Conservation (phyloP, 768 basidiomycete genomes). For the Russula vinacea region DNA sequence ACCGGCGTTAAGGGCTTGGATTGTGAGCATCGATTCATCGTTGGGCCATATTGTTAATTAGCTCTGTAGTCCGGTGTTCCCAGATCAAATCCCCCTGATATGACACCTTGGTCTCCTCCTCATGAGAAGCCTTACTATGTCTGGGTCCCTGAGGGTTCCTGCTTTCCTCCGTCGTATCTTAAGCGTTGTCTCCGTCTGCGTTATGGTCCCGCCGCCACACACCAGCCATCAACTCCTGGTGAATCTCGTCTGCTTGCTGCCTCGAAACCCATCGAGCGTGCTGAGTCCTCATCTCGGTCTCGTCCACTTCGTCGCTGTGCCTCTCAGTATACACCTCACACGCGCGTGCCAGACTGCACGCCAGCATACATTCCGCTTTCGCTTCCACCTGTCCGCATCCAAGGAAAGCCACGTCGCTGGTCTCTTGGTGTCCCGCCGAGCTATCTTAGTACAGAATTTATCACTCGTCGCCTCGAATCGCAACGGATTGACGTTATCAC, state of each 20-base stretch:
- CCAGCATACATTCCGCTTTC: conserved; percentile 3
- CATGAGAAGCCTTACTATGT: conserved; percentile 13
- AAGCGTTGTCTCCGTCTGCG: conserved; percentile 12
- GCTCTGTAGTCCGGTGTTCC: conserved; percentile 15
- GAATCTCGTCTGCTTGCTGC: conserved; percentile 9
- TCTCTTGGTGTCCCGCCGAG: conserved; percentile 27
- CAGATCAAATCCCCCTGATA: conserved; percentile 19
- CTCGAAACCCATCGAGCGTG: neutral
- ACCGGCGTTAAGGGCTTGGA: conserved; percentile 27
- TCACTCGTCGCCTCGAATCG: conserved; percentile 19
- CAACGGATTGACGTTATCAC: conserved; percentile 16
- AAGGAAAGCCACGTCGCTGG: conserved; percentile 28
- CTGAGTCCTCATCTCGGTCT: conserved; percentile 10
- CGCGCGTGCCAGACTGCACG: conserved; percentile 2
- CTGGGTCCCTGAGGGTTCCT: conserved; percentile 30
- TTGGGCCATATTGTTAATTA: conserved; percentile 3
- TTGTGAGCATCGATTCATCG: conserved; percentile 17
- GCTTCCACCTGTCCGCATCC: neutral
- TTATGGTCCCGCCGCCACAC: neutral
- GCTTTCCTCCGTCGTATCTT: conserved; percentile 28
- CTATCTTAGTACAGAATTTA: conserved; percentile 27
- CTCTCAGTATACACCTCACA: conserved; percentile 11
- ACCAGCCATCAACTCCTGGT: neutral
- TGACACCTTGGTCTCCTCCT: conserved; percentile 29
- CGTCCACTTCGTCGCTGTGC: conserved; percentile 23